These are phyloP conservation scores for Thermothelomyces thermophilus DNA, from an alignment of 2,329 filamentous ascomycete genomes.

Conservation along the genomic window DNA sequence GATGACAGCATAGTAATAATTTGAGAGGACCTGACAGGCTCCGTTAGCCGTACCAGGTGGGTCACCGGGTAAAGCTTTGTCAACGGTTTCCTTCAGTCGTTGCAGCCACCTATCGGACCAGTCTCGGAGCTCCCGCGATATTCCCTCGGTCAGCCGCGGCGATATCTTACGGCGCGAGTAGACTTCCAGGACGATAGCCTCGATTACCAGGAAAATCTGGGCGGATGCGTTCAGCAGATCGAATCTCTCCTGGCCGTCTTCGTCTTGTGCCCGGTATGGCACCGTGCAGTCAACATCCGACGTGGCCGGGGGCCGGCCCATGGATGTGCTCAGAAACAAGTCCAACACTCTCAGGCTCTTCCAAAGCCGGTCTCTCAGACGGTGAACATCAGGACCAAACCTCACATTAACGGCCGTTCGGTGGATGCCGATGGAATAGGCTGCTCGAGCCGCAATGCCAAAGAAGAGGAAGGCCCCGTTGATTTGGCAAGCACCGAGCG, in stretches of 20 bases:
- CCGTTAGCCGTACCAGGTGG: constrained; percentile 34
- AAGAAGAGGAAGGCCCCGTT: constrained; percentile 50
- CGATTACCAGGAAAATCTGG: constrained; percentile 46
- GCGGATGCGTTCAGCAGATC: constrained; percentile 46
- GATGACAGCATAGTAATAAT: constrained; percentile 54
- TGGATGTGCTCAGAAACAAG: constrained; percentile 46
- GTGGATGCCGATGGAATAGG: constrained; percentile 48
- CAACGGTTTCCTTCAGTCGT: constrained; percentile 36
- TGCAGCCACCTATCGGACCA: constrained; percentile 46
- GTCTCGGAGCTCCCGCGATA: constrained; percentile 45
- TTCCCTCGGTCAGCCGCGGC: constrained; percentile 45
- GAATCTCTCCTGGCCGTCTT: constrained; percentile 34
- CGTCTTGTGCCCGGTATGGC: constrained; percentile 35
- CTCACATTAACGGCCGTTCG: constrained; percentile 48
- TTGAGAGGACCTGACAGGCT: constrained; percentile 45
- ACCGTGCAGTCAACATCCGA: constrained; percentile 51
- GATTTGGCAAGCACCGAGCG: constrained; percentile 49
- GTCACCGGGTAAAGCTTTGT: constrained; percentile 22
- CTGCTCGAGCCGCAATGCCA: constrained; percentile 45
- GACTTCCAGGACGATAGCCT: constrained; percentile 45
- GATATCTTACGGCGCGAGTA: constrained; percentile 50
- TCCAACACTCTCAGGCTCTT: constrained; percentile 48
- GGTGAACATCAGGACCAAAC: constrained; percentile 39
- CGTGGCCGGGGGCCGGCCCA: constrained; percentile 48
- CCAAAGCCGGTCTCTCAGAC: constrained; percentile 45